Conservation (phyloP, 176 grass and related monocot genomes). For the Stipa capillata region DNA sequence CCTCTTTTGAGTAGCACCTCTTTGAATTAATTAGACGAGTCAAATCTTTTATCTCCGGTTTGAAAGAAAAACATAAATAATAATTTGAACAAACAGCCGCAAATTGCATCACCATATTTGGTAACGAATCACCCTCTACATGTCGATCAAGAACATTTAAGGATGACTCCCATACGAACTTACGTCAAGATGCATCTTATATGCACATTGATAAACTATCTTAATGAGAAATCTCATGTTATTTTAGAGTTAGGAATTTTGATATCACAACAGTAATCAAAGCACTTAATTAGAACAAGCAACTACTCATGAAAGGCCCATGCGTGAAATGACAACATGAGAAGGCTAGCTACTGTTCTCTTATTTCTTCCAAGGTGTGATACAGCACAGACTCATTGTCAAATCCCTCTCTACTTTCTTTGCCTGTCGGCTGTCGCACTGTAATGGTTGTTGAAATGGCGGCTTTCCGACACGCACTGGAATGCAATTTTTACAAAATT, state of each 20-base stretch:
- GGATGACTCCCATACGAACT: too few species aligned
- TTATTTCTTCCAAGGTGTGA: not conserved
- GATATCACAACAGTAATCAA: not conserved
- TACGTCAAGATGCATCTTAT: too few species aligned
- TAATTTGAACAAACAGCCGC: too few species aligned
- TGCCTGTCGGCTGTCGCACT: not conserved
- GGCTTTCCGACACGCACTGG: not conserved
- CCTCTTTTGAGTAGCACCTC: too few species aligned
- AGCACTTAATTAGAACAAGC: not conserved
- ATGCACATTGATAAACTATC: not conserved
- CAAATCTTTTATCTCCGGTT: too few species aligned
- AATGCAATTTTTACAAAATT: not conserved
- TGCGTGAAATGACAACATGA: not conserved
- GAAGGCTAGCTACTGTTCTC: not conserved
- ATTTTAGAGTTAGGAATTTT: not conserved
- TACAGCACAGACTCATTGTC: not conserved
- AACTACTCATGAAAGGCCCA: not conserved
- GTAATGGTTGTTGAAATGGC: conserved; percentile 27
- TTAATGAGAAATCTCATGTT: not conserved
- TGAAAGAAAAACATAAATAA: too few species aligned
- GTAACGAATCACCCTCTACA: too few species aligned
- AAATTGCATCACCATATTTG: too few species aligned
- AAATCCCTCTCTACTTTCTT: conserved; percentile 10
- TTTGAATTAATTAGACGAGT: too few species aligned
- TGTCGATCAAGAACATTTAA: too few species aligned